Conservation (phyloP, 1,139 yeast genomes). For the Lodderomyces pseudojiufengensis region DNA sequence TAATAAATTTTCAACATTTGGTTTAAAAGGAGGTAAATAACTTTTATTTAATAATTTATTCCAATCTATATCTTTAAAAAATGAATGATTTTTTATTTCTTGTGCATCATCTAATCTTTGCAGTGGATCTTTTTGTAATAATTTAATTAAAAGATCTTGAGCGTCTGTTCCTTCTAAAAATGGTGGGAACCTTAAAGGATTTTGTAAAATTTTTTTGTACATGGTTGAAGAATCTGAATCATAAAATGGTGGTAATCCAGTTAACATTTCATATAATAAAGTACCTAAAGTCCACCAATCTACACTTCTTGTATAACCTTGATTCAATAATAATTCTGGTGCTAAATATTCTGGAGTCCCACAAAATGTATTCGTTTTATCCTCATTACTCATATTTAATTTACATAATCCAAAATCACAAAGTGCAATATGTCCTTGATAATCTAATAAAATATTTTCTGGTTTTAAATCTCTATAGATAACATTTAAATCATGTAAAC, state of each 20-base stretch:
- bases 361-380: conserved; percentile 90
- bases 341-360: conserved; percentile 97
- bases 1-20: conserved; percentile 78
- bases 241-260: conserved; percentile 94
- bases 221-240: conserved; percentile 92
- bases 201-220: conserved; percentile 90
- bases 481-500: conserved; percentile 84
- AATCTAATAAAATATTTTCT: conserved; percentile 87
- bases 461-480: conserved; percentile 95
- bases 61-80: conserved; percentile 93
- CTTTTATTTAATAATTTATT: conserved; percentile 75
- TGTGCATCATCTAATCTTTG: conserved; percentile 79
- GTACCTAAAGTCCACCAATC: conserved; percentile 99
- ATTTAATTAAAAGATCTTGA: conserved; percentile 69
- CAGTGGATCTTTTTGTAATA: conserved; percentile 82
- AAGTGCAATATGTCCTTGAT: conserved; percentile 94
- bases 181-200: conserved; percentile 83
- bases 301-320: conserved; percentile 91
- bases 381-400: conserved; percentile 84
- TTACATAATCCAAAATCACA: conserved; percentile 97
- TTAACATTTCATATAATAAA: conserved; percentile 88
- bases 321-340: conserved; percentile 86
- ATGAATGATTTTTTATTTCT: conserved; percentile 80
- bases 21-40: conserved; percentile 94
- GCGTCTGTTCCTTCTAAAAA: conserved; percentile 83